Base-by-base conservation (phyloP, 2,329 filamentous ascomycete genomes). In the Shiraia bambusicola region DNA sequence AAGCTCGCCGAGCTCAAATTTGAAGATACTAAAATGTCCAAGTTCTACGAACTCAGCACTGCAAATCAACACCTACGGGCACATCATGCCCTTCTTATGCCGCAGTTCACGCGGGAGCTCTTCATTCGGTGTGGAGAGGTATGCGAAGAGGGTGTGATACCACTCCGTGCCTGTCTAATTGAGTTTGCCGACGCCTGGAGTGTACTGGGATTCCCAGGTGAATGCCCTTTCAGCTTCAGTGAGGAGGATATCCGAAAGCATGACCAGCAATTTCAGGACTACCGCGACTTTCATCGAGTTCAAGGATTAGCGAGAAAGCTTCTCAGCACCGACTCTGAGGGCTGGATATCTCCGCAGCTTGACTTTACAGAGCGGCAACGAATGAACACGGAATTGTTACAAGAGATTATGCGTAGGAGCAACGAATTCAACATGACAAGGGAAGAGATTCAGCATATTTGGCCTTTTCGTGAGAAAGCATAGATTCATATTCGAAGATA, bases 301-400 rank as follows among this genome's bases (percentile, higher is more conserved):
- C 58, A 59, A 14, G 50, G 58, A 33, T 26, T 66, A 25, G 66
- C 58, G 4, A 40, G 50, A 36, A 52, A 63, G 30, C 50, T 47
- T 34, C 49, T 71, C 3, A 47, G 49, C 37, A 66, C 65, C 0
- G 67, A 70, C 52, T 52, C 52, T 0, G 66, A 70, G 34, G 66
- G 65, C 10, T 72, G 66, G 64, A 52, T 69, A 11, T 31, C 58
- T 6, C 67, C 64, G 11, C 45, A 58, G 22, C 6, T 66, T 28
- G 62, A 70, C 47, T 51, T 61, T 28, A 40, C 28, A n/a, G 40
- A 14, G 17, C 36, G 31, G 16, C 46, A 50, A 44, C 36, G 40
- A 22, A 49, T 56, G 37, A 69, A 65, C 42, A 36, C 46, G 27
- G 52, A 59, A 24, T 34, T 69, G 16, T 30, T 57, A 8, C 33